These are phyloP conservation scores for Chlamydomonas incerta DNA, from an alignment of 139 green algal species.

Conservation along the genomic window DNA sequence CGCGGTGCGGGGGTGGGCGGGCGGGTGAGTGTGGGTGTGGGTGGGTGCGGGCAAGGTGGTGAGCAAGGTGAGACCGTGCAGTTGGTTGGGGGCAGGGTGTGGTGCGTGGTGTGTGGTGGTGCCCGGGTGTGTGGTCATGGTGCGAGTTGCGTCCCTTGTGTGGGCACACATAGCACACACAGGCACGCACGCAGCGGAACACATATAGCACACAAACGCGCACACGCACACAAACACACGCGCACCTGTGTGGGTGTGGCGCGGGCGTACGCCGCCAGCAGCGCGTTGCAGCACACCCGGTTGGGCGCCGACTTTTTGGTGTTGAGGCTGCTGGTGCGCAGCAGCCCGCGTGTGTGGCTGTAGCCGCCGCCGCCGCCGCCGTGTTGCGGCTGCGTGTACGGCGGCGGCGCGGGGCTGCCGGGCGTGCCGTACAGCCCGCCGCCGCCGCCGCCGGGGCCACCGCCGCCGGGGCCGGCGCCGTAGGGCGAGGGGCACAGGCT, in stretches of 20 bases:
- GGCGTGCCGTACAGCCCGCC: neutral
- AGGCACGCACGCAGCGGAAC: too few relatives aligned
- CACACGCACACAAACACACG: too few relatives aligned
- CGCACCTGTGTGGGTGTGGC: slow-evolving; percentile 74
- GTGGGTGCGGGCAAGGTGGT: neutral
- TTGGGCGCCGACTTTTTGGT: slow-evolving; percentile 74
- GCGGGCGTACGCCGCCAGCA: slow-evolving; percentile 87
- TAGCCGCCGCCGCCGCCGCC: neutral
- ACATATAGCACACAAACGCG: too few relatives aligned
- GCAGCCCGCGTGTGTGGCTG: slow-evolving; percentile 47
- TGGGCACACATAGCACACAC: too few relatives aligned
- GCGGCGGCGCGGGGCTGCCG: neutral
- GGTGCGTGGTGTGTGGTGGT: too few relatives aligned
- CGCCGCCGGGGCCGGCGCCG: neutral
- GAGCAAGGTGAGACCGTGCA: neutral
- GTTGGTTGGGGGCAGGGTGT: neutral
- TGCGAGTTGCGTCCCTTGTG: too few relatives aligned
- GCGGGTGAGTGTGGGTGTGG: neutral
- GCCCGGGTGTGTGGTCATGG: too few relatives aligned
- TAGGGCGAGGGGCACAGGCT: neutral
- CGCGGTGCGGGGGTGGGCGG: neutral
- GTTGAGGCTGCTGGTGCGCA: slow-evolving; percentile 66
- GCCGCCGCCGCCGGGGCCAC: neutral
- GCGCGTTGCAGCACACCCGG: slow-evolving; percentile 90
- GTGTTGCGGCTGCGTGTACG: neutral